Base-by-base conservation (phyloP, 345 rosid species). In the Ceriops decandra region DNA sequence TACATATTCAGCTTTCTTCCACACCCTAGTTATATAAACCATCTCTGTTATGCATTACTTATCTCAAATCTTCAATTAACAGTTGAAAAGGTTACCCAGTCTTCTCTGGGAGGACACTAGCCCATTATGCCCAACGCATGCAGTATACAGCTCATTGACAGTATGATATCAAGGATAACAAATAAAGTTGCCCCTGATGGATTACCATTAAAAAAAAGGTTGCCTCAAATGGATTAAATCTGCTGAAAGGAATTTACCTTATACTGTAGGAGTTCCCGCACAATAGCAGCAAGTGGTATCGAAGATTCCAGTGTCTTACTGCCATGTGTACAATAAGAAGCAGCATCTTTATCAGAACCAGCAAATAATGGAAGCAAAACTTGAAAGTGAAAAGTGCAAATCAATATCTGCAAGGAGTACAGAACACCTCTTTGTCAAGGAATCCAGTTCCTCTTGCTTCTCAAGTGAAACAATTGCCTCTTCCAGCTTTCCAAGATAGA, bases 401-500 rank as follows among this genome's bases (percentile, higher is more conserved):
- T 59, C 26, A 36, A 47, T 26, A 35, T 72, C 17, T 5, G 30
- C 7, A 20, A 73, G 63, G 54, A 58, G 46, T 59, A 49, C 5
- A 31, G 46, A 7, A 7, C 60, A 91, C 98, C 88, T 71, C 76
- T 66, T 73, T 22, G 80, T 64, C 30, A 28, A 28, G 30, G 30
- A 28, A 72, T 68, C 42, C 68, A 74, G 70, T 72, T 82, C 81
- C 65, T 71, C 89, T 71, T 80, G 91, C 80, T 82, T 90, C 72
- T 95, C 91, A 59, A 95, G 77, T 58, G 84, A 84, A 70, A 75
- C 75, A 72, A 85, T 77, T 36, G 92, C 98, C 71, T 91, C 97
- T 82, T 90, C 99, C 65, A 91, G 93, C 86, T 68, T 90, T 81
- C 99, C 99, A 70, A 88, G 81, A 60, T 84, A 72, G 79, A 91